phyloP scores from a whole-genome alignment of 345 rosid species.

The Eucalyptus guilfoylei region DNA sequence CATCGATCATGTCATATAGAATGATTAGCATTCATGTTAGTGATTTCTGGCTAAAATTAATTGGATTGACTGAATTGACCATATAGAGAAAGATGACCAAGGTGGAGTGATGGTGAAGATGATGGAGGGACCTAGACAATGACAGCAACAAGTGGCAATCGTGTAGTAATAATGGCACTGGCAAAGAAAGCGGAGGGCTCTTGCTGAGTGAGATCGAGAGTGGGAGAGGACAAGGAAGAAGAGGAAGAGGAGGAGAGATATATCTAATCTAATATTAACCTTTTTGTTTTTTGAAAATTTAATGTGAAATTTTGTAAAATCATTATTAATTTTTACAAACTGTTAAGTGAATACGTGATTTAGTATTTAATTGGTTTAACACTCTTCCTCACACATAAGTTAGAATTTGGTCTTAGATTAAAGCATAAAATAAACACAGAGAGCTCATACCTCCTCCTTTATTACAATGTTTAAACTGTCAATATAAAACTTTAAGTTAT shows the following conservation, averaged over 20 bases:
- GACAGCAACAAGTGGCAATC: background rate
- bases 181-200: background rate
- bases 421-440: background rate
- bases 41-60: rapidly evolving
- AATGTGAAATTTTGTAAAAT: background rate
- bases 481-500: background rate
- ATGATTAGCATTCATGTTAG: rapidly evolving
- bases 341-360: background rate
- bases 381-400: background rate
- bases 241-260: background rate
- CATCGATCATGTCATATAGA: rapidly evolving
- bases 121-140: background rate
- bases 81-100: background rate
- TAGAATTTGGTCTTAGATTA: background rate
- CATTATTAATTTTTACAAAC: background rate
- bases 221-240: background rate
- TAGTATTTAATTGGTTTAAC: background rate
- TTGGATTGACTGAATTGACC: rapidly evolving
- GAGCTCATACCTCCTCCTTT: background rate
- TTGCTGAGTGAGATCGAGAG: background rate
- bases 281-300: background rate
- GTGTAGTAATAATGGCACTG: background rate
- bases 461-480: background rate
- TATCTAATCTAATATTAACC: background rate
- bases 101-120: background rate